A percentile compares a stretch with the other conserved stretches of the same genome.
Evolutionary conservation across 805 yeast genomes (phyloP).

Genomic region (Lipomyces sp.): DNA sequence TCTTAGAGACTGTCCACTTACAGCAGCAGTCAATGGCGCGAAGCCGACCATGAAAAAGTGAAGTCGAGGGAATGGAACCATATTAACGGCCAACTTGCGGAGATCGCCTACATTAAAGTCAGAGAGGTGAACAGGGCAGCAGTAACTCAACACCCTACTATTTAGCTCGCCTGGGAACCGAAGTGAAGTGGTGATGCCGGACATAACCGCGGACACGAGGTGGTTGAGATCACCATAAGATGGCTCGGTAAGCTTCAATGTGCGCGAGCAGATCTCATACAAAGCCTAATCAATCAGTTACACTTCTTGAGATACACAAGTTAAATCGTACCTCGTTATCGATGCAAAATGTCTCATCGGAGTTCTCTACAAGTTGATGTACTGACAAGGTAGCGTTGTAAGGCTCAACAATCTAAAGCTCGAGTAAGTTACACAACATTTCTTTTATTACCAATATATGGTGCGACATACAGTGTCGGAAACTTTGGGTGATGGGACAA

Average conservation of each 20-base stretch:
- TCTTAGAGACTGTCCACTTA: slow-evolving; percentile 41
- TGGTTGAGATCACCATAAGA: slow-evolving; percentile 79
- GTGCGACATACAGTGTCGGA: slow-evolving; percentile 69
- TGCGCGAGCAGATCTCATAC: slow-evolving; percentile 85
- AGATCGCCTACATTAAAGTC: slow-evolving; percentile 62
- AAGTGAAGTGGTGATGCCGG: slow-evolving; percentile 92
- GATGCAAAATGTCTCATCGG: slow-evolving; percentile 93
- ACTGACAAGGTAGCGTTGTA: slow-evolving; percentile 91
- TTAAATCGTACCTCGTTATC: slow-evolving; percentile 67
- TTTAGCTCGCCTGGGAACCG: slow-evolving; percentile 96
- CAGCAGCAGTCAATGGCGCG: slow-evolving; percentile 79
- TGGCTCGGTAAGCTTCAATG: slow-evolving; percentile 80
- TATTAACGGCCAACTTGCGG: slow-evolving; percentile 89
- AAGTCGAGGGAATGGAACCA: slow-evolving; percentile 94
- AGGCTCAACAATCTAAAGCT: slow-evolving; percentile 72
- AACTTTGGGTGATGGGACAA: slow-evolving; percentile 89
- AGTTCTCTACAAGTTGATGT: slow-evolving; percentile 88
- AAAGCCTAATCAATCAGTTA: slow-evolving; percentile 54
- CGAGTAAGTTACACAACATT: neutral
- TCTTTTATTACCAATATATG: neutral
- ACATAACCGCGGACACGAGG: slow-evolving; percentile 88
- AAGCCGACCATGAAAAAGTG: slow-evolving; percentile 96
- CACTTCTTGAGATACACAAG: neutral
- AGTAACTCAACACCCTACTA: slow-evolving; percentile 33
- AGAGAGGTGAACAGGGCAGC: neutral